Base-by-base conservation (phyloP, 2,329 filamentous ascomycete species). In the Diaporthe eres region DNA sequence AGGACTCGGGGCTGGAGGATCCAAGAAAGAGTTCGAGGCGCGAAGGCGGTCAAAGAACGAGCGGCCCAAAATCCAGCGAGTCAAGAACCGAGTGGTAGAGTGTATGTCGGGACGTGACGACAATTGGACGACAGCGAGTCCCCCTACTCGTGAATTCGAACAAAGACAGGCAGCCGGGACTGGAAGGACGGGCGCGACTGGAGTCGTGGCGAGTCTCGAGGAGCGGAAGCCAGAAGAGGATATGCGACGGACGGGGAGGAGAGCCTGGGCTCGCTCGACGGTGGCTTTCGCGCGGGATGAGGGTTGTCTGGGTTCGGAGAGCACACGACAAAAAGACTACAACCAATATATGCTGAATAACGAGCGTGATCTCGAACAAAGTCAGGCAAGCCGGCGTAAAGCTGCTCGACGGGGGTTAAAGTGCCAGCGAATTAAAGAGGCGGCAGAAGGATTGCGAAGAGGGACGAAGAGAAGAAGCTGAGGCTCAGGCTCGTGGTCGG, bases 401-500 rank as follows among this genome's bases (percentile, higher is more conserved):
- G 55, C 75, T 72, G 72, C 37, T 75, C 42, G 67, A 70, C 44
- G 63, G 74, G 55, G 39, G 34, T 34, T 73, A 71, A 65, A 71
- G 49, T 61, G 67, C 60, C 74, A 75, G 72, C 63, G 60, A 74
- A 77, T 73, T 74, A 73, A 75, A 71, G 68, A 74, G 57, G 51
- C n/a, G 72, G 53, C 51, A 53, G 65, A 71, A 75, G 65, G 63
- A n/a, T 67, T 63, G 63, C 53, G 67, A 75, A 60, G 55, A 55
- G 68, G 76, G 57, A 77, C 63, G 75, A 76, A 75, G 74, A 75
- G 68, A 74, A 75, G 70, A 75, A 77, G 76, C 74, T 77, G 57
- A 63, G 70, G 71, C 70, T 75, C 74, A 71, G 74, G 74, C 74
- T 74, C 65, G 65, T 70, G 34, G 49, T 55, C 74, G 65, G 55